Evolutionary conservation across 140 eudicot genomes (phyloP).

Genomic region (Artemisia princeps): DNA sequence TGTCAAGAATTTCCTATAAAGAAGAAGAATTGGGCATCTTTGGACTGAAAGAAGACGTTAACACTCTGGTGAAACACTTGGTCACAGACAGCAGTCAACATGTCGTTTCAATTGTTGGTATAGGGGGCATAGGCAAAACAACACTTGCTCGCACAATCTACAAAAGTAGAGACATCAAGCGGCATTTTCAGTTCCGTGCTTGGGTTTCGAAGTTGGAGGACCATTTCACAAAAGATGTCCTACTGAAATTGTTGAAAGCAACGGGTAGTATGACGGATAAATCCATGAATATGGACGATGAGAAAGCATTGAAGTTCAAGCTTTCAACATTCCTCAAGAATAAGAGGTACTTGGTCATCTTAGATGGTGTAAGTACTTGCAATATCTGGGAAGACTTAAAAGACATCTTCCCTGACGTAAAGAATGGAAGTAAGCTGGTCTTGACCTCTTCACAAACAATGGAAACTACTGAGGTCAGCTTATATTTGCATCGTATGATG

Average conservation of each 20-base stretch:
- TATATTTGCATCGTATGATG: conserved; percentile 18
- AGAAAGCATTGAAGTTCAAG: conserved; percentile 18
- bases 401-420: conserved; percentile 28
- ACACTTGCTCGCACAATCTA: conserved; percentile 44
- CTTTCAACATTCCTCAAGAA: conserved; percentile 20
- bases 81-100: conserved; percentile 14
- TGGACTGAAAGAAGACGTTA: conserved; percentile 27
- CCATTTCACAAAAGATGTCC: conserved; percentile 19
- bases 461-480: conserved; percentile 1
- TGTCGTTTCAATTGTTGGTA: conserved; percentile 33
- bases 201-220: conserved; percentile 36
- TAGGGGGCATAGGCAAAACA: conserved; percentile 40
- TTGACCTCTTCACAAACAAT: conserved; percentile 26
- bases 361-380: conserved; percentile 29
- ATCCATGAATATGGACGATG: conserved; percentile 12
- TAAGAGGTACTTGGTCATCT: conserved; percentile 34
- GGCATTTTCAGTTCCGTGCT: conserved; percentile 27
- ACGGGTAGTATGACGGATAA: conserved; percentile 21
- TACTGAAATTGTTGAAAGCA: conserved; percentile 27
- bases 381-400: conserved; percentile 27
- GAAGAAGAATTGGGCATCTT: conserved; percentile 35
- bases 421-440: conserved; percentile 38
- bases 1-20: conserved; percentile 28
- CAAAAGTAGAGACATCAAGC: conserved; percentile 25
- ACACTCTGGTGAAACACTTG: conserved; percentile 21